A percentile compares a stretch with the other conserved stretches of the same genome.
Conservation (phyloP, 2,329 filamentous ascomycete species). For the Hypomyces perniciosus region DNA sequence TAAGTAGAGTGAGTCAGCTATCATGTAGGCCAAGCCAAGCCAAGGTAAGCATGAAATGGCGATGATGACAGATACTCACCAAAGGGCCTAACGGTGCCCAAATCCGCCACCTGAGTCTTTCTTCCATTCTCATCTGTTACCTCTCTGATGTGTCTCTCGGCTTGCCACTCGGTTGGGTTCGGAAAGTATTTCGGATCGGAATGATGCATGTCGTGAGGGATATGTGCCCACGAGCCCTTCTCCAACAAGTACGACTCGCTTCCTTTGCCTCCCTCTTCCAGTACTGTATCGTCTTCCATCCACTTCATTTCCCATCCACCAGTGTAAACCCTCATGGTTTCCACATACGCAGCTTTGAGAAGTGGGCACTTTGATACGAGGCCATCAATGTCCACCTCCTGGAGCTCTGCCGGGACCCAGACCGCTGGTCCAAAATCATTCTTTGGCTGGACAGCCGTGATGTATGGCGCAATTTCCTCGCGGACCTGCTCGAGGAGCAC, state of each 20-base stretch:
- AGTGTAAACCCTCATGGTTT: conserved; percentile 35
- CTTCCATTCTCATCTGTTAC: conserved; percentile 19
- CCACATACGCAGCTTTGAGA: conserved; percentile 34
- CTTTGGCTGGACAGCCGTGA: conserved; percentile 27
- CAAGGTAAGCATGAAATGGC: background rate
- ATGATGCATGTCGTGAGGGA: conserved; percentile 29
- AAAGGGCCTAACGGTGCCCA: conserved; percentile 26
- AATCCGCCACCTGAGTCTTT: conserved; percentile 17
- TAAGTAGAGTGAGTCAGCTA: conserved; percentile 11
- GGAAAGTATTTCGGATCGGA: conserved; percentile 28
- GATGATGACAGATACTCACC: conserved; percentile 21
- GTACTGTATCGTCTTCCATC: conserved; percentile 27
- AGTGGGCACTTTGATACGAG: conserved; percentile 31
- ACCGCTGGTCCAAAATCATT: conserved; percentile 32
- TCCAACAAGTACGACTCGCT: conserved; percentile 23
- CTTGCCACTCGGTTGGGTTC: conserved; percentile 30
- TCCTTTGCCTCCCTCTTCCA: conserved; percentile 22
- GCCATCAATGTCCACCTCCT: conserved; percentile 30
- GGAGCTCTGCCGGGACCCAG: conserved; percentile 29
- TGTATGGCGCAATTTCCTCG: conserved; percentile 31
- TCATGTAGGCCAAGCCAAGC: background rate
- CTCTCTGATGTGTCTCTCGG: conserved; percentile 28
- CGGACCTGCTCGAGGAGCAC: conserved; percentile 33
- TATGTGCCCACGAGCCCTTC: conserved; percentile 31
- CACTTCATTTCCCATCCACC: conserved; percentile 26